These are phyloP conservation scores for Helicostylum pulchrum DNA, from an alignment of 192 early-diverging fungal genomes.

Conservation along the genomic window DNA sequence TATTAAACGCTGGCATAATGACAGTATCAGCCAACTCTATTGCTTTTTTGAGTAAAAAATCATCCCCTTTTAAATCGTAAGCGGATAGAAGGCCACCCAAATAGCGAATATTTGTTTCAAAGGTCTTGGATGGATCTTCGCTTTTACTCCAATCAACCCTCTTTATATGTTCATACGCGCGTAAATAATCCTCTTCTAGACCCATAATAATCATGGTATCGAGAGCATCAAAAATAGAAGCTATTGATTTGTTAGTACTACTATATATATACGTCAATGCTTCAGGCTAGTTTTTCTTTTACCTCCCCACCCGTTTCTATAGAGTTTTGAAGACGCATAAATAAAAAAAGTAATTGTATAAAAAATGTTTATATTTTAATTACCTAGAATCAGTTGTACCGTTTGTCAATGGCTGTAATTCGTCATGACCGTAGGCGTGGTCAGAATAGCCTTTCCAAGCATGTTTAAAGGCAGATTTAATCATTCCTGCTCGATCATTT, in stretches of 20 bases:
- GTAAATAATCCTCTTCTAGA: conserved; percentile 36
- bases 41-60: conserved; percentile 65
- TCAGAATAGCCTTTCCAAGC: conserved; percentile 74
- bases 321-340: not conserved
- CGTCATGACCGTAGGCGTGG: conserved; percentile 77
- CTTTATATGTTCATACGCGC: conserved; percentile 8
- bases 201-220: conserved; percentile 88
- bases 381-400: conserved; percentile 32
- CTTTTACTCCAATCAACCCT: conserved; percentile 49
- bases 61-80: conserved; percentile 74
- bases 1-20: conserved; percentile 70
- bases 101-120: conserved; percentile 79
- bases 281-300: not conserved
- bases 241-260: conserved; percentile 8
- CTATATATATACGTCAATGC: not conserved
- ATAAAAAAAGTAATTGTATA: not conserved
- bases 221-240: conserved; percentile 79
- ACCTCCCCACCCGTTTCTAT: conserved; percentile 52
- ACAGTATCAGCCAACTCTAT: conserved; percentile 55
- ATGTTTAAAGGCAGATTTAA: conserved; percentile 60
- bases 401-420: conserved; percentile 43
- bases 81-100: conserved; percentile 81
- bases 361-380: not conserved
- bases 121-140: conserved; percentile 53
- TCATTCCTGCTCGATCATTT: conserved; percentile 34